phyloP scores from a whole-genome alignment of 2,329 filamentous ascomycete species.

The Aureobasidium sp. region DNA sequence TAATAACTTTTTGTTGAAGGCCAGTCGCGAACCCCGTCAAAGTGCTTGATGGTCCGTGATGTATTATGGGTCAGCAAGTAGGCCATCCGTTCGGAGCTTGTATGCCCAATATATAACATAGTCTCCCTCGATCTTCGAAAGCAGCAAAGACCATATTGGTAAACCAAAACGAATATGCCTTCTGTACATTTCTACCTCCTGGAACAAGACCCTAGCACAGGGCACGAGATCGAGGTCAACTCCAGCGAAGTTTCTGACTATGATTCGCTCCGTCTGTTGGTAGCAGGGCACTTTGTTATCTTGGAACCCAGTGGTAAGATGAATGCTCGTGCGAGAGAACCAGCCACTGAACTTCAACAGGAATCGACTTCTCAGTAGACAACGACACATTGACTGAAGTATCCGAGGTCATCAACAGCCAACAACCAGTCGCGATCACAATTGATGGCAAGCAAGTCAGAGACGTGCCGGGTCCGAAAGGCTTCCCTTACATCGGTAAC shows the following conservation, averaged over 20 bases:
- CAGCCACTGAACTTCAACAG: constrained; percentile 9
- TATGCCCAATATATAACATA: constrained; percentile 7
- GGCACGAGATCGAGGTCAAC: constrained; percentile 22
- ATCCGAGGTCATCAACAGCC: constrained; percentile 17
- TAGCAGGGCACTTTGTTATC: constrained; percentile 26
- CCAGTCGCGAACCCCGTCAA: background rate
- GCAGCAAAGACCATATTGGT: background rate
- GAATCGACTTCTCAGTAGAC: constrained; percentile 15
- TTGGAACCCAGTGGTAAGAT: constrained; percentile 23
- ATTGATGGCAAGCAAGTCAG: constrained; percentile 44
- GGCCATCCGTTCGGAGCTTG: background rate
- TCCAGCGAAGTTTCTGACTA: constrained; percentile 18
- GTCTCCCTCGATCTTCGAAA: background rate
- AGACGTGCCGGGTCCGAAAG: constrained; percentile 31
- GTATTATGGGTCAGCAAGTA: background rate
- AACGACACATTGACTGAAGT: background rate
- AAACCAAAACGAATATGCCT: constrained; percentile 8
- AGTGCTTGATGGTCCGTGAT: constrained; percentile 1
- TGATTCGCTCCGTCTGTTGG: constrained; percentile 21
- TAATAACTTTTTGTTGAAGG: constrained; percentile 3
- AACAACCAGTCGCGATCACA: constrained; percentile 30
- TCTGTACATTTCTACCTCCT: constrained; percentile 23
- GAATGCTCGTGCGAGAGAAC: background rate
- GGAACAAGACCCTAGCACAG: constrained; percentile 21
- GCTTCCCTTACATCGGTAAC: constrained; percentile 30